Base-by-base conservation (phyloP, 78 protist species). In the Monosiga brevicollis region DNA sequence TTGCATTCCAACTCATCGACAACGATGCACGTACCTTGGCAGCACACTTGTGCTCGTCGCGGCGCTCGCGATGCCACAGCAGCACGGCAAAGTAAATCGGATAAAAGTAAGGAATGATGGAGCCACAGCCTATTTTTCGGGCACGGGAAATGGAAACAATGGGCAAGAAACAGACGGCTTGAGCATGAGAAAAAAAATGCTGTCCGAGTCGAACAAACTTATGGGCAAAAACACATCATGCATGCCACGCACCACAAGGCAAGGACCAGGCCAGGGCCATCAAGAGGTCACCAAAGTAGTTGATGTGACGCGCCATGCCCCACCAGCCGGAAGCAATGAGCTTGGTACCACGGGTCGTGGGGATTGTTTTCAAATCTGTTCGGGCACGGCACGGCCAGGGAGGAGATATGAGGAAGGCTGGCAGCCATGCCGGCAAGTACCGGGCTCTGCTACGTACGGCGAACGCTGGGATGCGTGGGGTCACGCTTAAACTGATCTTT, bases 231-330 rank as follows among this genome's bases (percentile, higher is more conserved):
- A 2, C 32, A 35, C 40, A 39, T 42, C 79, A 1, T 1, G n/a
- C 70, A 42, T 25, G 41, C 9, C 35, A 37, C 78, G 39, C 9
- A 29, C 35, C 85, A 78, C 91, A 88, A 42, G 93, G 87, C 3
- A 94, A 55, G 71, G 89, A 89, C 92, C 91, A 88, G 6, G 94
- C 83, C 80, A 82, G 78, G 9, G 87, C 83, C 83, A 92, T 39
- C 73, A 94, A 73, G 89, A 81, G 78, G 38, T 95, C 96, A 72
- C 97, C 97, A 23, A 91, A 73, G 91, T 96, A 96, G 88, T 96
- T 96, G 73, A 93, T 84, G 84, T 96, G 90, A 39, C 97, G 88
- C 40, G 94, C 94, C 42, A 88, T 55, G 40, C 98, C 98, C 98
- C 98, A 96, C 92, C 90, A 95, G 82, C 98, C 97, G 0, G 93